phyloP scores from a whole-genome alignment of 2,329 filamentous ascomycete species.

The Penicillium brevicompactum region DNA sequence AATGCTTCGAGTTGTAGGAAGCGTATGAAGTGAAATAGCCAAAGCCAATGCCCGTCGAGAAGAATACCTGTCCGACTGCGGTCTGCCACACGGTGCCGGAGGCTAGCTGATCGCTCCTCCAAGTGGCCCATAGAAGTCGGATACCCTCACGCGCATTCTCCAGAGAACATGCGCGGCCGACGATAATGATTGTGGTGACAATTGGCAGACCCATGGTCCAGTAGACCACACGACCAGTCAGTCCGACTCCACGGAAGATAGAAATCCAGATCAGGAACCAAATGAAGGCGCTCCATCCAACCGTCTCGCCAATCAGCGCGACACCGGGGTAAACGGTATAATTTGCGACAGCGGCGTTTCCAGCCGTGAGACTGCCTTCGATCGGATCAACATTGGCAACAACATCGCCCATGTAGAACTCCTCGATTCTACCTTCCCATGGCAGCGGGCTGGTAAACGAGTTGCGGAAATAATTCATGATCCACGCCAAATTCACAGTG shows the following conservation, averaged over 20 bases:
- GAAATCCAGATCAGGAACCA: conserved; percentile 64
- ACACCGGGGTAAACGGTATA: conserved; percentile 53
- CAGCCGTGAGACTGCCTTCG: conserved; percentile 41
- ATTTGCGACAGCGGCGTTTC: conserved; percentile 41
- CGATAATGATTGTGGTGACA: conserved; percentile 58
- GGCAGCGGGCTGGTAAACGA: conserved; percentile 59
- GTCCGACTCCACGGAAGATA: conserved; percentile 60
- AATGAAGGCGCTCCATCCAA: conserved; percentile 60
- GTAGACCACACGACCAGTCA: conserved; percentile 62
- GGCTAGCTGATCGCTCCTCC: conserved; percentile 54
- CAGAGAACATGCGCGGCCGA: conserved; percentile 57
- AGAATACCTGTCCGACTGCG: conserved; percentile 63
- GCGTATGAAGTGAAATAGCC: conserved; percentile 63
- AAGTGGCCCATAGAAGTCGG: conserved; percentile 51
- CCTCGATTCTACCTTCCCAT: conserved; percentile 54
- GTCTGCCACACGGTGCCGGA: conserved; percentile 60
- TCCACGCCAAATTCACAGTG: conserved; percentile 60
- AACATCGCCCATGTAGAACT: conserved; percentile 56
- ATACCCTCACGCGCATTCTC: conserved; percentile 57
- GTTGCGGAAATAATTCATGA: conserved; percentile 61
- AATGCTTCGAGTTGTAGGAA: conserved; percentile 59
- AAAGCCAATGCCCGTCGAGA: conserved; percentile 61
- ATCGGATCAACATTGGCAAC: conserved; percentile 51
- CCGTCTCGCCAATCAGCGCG: conserved; percentile 57
- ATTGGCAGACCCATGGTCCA: conserved; percentile 65